These are phyloP conservation scores for Nelumbo lutea DNA, from an alignment of 164 flowering plant genomes.

Conservation along the genomic window DNA sequence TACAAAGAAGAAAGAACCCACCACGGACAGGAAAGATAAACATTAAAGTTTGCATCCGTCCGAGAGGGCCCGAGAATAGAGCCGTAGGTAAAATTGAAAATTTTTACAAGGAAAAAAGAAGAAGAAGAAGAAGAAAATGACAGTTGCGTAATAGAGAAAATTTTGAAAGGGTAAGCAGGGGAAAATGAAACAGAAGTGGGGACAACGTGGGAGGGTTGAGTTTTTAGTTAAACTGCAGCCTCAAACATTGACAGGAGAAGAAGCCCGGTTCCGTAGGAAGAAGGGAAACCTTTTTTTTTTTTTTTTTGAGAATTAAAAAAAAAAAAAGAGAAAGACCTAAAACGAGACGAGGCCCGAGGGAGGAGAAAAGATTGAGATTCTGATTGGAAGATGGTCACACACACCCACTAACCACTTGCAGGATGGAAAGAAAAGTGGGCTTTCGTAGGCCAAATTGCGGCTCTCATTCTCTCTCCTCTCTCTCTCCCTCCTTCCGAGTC, in stretches of 20 bases:
- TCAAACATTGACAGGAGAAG: constrained; percentile 39
- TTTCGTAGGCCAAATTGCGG: constrained; percentile 29
- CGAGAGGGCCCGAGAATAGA: too few species aligned
- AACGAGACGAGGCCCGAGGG: background rate
- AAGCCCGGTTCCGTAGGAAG: constrained; percentile 32
- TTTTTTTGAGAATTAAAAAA: too few species aligned
- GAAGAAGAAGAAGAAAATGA: background rate
- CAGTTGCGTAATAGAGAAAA: background rate
- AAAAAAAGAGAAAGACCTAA: background rate
- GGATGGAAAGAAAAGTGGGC: constrained; percentile 10
- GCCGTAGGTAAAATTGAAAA: too few species aligned
- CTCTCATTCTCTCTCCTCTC: constrained; percentile 3
- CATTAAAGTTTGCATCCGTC: too few species aligned
- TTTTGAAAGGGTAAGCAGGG: background rate
- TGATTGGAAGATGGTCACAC: background rate
- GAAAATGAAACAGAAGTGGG: constrained; percentile 7
- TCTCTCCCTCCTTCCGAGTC: constrained; percentile 23
- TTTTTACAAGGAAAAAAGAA: too few species aligned
- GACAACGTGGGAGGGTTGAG: constrained; percentile 43
- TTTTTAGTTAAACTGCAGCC: constrained; percentile 30
- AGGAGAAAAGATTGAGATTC: background rate
- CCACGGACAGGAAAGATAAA: too few species aligned
- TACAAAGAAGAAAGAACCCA: too few species aligned
- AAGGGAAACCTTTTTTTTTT: constrained; percentile 28
- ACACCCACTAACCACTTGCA: constrained; percentile 10